Conservation (phyloP, 2,329 filamentous ascomycete species). For the Thelonectria discophora region DNA sequence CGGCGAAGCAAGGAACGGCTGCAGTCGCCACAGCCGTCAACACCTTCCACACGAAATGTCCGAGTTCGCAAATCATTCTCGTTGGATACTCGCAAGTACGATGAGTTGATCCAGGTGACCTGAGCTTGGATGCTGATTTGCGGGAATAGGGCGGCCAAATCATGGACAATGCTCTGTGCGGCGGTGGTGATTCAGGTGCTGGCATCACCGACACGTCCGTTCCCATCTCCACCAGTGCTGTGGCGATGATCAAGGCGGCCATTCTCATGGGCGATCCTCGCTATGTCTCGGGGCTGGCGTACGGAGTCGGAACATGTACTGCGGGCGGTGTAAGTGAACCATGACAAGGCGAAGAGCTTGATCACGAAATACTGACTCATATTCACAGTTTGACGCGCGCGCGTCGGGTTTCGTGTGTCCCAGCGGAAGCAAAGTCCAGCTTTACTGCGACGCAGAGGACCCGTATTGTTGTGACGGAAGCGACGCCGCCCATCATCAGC, state of each 20-base stretch:
- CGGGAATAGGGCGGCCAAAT: slow-evolving; percentile 65
- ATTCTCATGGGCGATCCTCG: slow-evolving; percentile 73
- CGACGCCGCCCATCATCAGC: slow-evolving; percentile 66
- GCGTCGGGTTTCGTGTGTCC: slow-evolving; percentile 61
- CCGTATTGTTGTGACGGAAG: slow-evolving; percentile 74
- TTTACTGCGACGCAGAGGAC: slow-evolving; percentile 71
- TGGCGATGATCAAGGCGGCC: slow-evolving; percentile 67
- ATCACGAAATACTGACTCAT: background rate
- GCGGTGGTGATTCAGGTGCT: slow-evolving; percentile 61
- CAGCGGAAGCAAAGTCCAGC: slow-evolving; percentile 48
- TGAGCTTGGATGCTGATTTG: background rate
- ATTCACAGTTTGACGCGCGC: slow-evolving; percentile 65
- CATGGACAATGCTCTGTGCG: slow-evolving; percentile 70
- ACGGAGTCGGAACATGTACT: slow-evolving; percentile 68
- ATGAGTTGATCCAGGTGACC: background rate
- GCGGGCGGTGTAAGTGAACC: slow-evolving; percentile 48
- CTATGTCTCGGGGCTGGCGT: slow-evolving; percentile 62
- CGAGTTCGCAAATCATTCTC: slow-evolving; percentile 65
- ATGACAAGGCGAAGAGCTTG: background rate
- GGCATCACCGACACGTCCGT: slow-evolving; percentile 55
- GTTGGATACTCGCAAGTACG: slow-evolving; percentile 69
- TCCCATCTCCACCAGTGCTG: slow-evolving; percentile 55
- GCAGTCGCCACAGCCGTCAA: slow-evolving; percentile 70
- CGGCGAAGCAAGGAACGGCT: slow-evolving; percentile 63
- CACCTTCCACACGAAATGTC: slow-evolving; percentile 63